A percentile compares a stretch with the other conserved stretches of the same genome.
Conservation (phyloP, 1,284 basidiomycete species). For the Marasmius fiardii region DNA sequence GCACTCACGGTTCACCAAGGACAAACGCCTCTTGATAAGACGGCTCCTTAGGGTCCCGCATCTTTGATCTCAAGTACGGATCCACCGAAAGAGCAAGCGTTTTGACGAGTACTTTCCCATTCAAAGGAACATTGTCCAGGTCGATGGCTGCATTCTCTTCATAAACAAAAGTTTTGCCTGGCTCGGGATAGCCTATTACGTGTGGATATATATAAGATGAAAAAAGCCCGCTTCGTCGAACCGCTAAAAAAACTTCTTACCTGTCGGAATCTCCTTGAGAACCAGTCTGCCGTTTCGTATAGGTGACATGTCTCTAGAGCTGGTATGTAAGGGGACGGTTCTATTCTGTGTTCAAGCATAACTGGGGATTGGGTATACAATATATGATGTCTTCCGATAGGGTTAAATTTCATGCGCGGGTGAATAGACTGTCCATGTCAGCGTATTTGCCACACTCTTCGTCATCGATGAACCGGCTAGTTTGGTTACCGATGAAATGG, state of each 20-base stretch:
- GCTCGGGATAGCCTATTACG: conserved; percentile 25
- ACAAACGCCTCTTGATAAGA: conserved; percentile 28
- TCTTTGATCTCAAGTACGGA: conserved; percentile 44
- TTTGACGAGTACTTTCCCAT: conserved; percentile 38
- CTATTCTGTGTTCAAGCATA: no score
- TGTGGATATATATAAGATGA: background rate
- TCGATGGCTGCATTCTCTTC: conserved; percentile 34
- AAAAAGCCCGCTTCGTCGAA: background rate
- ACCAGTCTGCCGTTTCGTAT: conserved; percentile 31
- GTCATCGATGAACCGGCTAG: no score
- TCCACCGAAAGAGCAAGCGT: conserved; percentile 39
- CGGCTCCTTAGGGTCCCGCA: conserved; percentile 29
- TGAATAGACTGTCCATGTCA: no score
- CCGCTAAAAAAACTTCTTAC: conserved; percentile 9
- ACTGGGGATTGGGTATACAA: no score
- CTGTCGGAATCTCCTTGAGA: conserved; percentile 32
- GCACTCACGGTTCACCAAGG: conserved; percentile 36
- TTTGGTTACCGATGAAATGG: no score
- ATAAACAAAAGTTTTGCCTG: conserved; percentile 25
- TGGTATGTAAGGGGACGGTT: no score
- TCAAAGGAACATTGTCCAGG: conserved; percentile 30
- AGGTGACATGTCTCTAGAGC: no score
- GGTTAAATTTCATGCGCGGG: no score
- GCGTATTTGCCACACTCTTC: no score
- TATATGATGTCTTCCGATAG: no score